A percentile compares a stretch with the other conserved stretches of the same genome.
Evolutionary conservation across 768 basidiomycete genomes (phyloP).

Genomic region (Lentinus brumalis): DNA sequence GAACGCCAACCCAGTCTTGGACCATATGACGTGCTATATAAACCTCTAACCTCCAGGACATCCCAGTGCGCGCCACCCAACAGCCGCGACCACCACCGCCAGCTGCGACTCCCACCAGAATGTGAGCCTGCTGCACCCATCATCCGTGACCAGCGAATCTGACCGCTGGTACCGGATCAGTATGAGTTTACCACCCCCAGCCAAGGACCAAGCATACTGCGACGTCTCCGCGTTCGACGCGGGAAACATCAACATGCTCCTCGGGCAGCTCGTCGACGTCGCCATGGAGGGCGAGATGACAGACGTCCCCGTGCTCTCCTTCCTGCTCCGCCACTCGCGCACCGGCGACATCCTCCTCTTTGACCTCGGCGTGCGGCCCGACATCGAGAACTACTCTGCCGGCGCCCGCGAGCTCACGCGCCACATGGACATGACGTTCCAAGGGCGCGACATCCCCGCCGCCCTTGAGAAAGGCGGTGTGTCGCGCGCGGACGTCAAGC

Average conservation of each 20-base stretch:
- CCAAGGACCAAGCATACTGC: conserved; percentile 48
- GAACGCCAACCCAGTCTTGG: too few relatives aligned
- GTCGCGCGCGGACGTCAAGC: conserved; percentile 43
- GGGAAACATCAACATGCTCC: conserved; percentile 43
- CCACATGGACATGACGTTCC: neutral
- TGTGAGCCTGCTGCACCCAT: neutral
- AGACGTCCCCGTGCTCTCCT: conserved; percentile 49
- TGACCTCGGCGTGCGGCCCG: conserved; percentile 58
- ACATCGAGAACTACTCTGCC: conserved; percentile 38
- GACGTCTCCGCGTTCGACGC: conserved; percentile 57
- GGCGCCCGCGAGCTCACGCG: conserved; percentile 28
- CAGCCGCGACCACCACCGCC: conserved; percentile 31
- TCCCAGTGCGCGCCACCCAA: too few relatives aligned
- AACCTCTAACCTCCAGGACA: too few relatives aligned
- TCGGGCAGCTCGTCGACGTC: conserved; percentile 38
- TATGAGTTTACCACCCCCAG: conserved; percentile 40
- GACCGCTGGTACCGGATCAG: neutral
- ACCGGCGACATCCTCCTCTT: conserved; percentile 39
- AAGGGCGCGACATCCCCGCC: conserved; percentile 39
- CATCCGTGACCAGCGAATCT: too few relatives aligned
- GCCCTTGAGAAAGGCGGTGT: conserved; percentile 53
- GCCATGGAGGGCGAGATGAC: conserved; percentile 32
- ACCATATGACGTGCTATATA: too few relatives aligned
- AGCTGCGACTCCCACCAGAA: too few relatives aligned
- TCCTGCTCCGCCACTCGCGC: conserved; percentile 51